Percentiles rank a stretch among this genome's conserved stretches.
These are phyloP conservation scores for Pseudovirgaria hyperparasitica DNA, from an alignment of 2,329 filamentous ascomycete genomes.

Conservation along the genomic window DNA sequence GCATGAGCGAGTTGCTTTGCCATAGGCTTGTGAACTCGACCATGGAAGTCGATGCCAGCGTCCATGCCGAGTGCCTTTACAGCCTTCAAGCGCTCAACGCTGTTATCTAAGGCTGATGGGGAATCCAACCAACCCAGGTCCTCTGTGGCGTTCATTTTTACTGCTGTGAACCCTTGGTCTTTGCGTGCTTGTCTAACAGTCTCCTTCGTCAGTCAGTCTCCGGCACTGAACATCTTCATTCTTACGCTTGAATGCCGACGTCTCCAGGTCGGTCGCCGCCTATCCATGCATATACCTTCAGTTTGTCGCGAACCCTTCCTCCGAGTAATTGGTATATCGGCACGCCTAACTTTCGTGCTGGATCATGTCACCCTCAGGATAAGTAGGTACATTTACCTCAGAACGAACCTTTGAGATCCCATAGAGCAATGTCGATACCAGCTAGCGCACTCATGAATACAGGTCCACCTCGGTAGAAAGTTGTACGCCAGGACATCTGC, in stretches of 20 bases:
- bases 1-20: conserved; percentile 59
- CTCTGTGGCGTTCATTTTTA: conserved; percentile 74
- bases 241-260: conserved; percentile 49
- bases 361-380: neutral
- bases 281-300: conserved; percentile 69
- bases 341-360: conserved; percentile 46
- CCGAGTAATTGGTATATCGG: conserved; percentile 64
- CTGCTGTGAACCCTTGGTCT: conserved; percentile 49
- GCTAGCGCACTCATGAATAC: conserved; percentile 71
- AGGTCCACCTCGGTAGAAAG: conserved; percentile 66
- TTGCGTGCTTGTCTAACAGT: conserved; percentile 38
- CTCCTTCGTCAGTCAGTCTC: conserved; percentile 1
- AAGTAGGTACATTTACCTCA: neutral
- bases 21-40: conserved; percentile 67
- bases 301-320: conserved; percentile 56
- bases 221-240: conserved; percentile 2
- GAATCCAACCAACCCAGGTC: conserved; percentile 68
- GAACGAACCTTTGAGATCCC: conserved; percentile 54
- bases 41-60: conserved; percentile 66
- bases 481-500: conserved; percentile 56
- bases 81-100: conserved; percentile 52
- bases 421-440: conserved; percentile 67
- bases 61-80: conserved; percentile 61
- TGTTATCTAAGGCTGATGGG: conserved; percentile 47
- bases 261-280: conserved; percentile 60